Conservation (phyloP, 768 basidiomycete genomes). For the Omphalotus guepiniiformis region DNA sequence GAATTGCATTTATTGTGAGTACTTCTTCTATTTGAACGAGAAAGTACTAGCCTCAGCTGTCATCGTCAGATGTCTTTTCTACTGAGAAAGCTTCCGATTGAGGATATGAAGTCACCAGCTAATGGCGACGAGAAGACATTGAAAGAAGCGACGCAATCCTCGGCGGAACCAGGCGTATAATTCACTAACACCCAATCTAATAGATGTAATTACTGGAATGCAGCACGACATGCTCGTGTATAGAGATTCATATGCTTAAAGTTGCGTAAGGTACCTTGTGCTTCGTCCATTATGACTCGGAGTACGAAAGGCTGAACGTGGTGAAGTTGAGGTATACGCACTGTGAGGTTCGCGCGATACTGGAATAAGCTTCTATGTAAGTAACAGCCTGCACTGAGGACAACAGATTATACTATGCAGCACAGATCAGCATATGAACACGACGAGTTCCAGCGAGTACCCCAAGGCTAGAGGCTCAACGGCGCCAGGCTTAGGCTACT, state of each 20-base stretch:
- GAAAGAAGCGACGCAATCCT: neutral
- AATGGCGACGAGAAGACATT: slow-evolving; percentile 3
- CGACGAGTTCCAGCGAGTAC: no score
- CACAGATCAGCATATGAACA: no score
- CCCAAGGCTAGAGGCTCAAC: no score
- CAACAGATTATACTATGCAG: no score
- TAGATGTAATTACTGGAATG: neutral
- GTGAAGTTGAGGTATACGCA: no score
- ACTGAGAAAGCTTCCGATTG: slow-evolving; percentile 33
- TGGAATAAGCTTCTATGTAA: no score
- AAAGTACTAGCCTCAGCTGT: slow-evolving; percentile 2
- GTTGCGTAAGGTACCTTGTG: neutral
- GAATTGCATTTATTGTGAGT: slow-evolving; percentile 57
- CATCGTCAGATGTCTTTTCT: slow-evolving; percentile 35
- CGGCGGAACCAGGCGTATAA: slow-evolving; percentile 5
- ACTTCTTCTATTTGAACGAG: neutral
- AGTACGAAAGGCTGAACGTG: neutral
- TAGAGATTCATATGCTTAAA: neutral
- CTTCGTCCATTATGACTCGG: neutral
- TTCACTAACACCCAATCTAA: no score
- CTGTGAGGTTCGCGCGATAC: no score
- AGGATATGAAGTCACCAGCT: slow-evolving; percentile 16
- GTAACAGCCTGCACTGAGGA: no score
- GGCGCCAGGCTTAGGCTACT: no score
- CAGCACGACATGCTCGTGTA: neutral